phyloP scores from a whole-genome alignment of 1,139 yeast genomes.

The Hemisphaericaspora xylofermentans region DNA sequence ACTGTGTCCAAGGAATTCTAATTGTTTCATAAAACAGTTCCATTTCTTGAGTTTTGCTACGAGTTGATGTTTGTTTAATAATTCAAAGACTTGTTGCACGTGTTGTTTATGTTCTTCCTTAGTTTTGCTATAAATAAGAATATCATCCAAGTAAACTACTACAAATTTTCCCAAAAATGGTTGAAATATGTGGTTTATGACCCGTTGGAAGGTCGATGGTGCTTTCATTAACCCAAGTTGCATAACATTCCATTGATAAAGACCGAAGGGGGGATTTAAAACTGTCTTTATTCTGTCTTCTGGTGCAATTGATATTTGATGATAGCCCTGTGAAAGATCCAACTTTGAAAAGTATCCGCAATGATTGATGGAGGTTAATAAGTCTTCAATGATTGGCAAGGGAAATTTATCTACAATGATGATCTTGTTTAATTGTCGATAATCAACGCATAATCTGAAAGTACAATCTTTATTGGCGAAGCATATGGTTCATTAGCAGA shows the following conservation, averaged over 20 bases:
- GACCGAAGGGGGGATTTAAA: constrained; percentile 1
- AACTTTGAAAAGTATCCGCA: constrained; percentile 1
- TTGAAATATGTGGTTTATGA: constrained; percentile 4
- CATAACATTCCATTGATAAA: constrained; percentile 6
- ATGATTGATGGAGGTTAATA: constrained; percentile 1
- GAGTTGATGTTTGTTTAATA: too few species aligned
- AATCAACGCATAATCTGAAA: constrained; percentile 22
- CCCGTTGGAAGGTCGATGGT: constrained; percentile 7
- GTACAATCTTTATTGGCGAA: too few species aligned
- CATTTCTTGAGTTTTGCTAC: too few species aligned
- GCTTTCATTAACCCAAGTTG: constrained; percentile 9
- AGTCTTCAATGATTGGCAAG: constrained; percentile 18
- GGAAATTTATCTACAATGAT: constrained; percentile 26
- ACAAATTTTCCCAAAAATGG: not conserved
- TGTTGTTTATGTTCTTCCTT: constrained; percentile 2
- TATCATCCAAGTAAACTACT: constrained; percentile 3
- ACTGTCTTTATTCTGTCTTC: not conserved
- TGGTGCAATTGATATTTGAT: constrained; percentile 4
- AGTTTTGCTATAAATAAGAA: not conserved
- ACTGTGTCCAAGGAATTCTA: too few species aligned
- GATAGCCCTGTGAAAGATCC: constrained; percentile 5
- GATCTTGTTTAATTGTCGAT: constrained; percentile 63
- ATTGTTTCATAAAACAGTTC: too few species aligned
- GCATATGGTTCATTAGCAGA: too few species aligned
- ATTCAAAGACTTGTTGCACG: too few species aligned